Evolutionary conservation across 345 rosid species (phyloP), one percentile per base, ranked within the genome.

Genomic region (Citropsis articulata): DNA sequence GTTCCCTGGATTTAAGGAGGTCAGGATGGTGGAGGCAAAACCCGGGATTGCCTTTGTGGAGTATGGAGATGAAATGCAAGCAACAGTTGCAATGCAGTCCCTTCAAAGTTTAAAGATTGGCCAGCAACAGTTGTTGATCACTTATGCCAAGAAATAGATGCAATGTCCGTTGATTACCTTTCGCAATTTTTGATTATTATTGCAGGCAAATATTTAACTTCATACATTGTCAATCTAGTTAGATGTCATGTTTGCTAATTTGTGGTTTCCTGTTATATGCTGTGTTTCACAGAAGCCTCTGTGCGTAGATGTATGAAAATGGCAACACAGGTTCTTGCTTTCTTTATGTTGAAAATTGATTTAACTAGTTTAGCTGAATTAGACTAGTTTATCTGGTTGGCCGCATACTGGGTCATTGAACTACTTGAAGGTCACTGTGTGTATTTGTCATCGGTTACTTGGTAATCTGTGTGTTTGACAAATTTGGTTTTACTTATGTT

Each of bases 21-120:
- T 94, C 30, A 89, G 98, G 84, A 96, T 92, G 97, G 87, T 96
- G 74, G 99, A 94, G 82, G 81, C 99, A 61, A 96, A 96, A 83
- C 99, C 99, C 0, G 98, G 99, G 36, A 96, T 96, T 12, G 99
- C 99, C 83, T 96, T 96, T 77, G 95, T 96, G 16, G 99, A 94
- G 88, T 94, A 81, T 72, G 86, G 86, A 24, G 94, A 96, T 27
- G 99, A 96, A 88, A 85, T 90, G 91, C 99, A 92, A 73, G 87
- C 99, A 25, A 89, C 97, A 0, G 88, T 85, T 5, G 99, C 98
- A 7, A 88, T 96, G 98, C 97, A 91, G 68, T 90, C 77, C 33
- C 97, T 94, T 72, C 98, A 94, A 84, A 87, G 92, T 78, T 91
- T 86, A 79, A 96, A 91, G 88, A 85, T 95, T 60, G 86, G 85